Conservation (phyloP, 148 eudicot genomes). For the Fagopyrum esculentum region DNA sequence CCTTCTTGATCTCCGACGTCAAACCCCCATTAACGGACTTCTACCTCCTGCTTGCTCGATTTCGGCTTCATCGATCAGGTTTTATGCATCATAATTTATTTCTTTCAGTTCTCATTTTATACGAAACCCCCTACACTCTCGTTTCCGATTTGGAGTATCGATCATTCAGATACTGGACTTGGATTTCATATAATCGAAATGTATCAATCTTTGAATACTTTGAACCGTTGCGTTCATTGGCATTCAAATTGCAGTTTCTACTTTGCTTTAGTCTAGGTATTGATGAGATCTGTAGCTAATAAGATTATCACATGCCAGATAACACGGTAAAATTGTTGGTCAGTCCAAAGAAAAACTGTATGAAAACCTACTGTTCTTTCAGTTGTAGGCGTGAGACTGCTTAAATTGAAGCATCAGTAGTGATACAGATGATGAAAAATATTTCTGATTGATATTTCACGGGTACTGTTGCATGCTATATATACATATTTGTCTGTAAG, state of each 20-base stretch:
- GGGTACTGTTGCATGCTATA: too few species aligned
- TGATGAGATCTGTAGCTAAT: not conserved
- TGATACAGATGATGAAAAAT: too few species aligned
- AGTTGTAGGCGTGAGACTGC: not conserved
- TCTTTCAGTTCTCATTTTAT: not conserved
- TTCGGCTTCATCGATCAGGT: not conserved
- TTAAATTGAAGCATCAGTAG: too few species aligned
- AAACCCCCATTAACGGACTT: not conserved
- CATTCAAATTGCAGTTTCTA: not conserved
- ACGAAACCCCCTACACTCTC: not conserved
- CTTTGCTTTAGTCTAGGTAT: not conserved
- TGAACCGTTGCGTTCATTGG: not conserved
- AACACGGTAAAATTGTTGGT: not conserved
- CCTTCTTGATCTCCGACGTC: not conserved
- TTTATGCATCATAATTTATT: not conserved
- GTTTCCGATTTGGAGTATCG: not conserved
- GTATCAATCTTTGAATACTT: not conserved
- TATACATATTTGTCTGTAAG: too few species aligned
- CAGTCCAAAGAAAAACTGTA: not conserved
- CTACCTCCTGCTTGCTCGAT: not conserved
- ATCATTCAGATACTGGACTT: not conserved
- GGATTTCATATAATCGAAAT: not conserved
- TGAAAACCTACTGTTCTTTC: not conserved
- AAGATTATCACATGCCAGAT: not conserved
- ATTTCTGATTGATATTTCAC: too few species aligned